These are phyloP conservation scores for Brassica hybrid DNA, from an alignment of 441 rosid genomes.

Conservation along the genomic window DNA sequence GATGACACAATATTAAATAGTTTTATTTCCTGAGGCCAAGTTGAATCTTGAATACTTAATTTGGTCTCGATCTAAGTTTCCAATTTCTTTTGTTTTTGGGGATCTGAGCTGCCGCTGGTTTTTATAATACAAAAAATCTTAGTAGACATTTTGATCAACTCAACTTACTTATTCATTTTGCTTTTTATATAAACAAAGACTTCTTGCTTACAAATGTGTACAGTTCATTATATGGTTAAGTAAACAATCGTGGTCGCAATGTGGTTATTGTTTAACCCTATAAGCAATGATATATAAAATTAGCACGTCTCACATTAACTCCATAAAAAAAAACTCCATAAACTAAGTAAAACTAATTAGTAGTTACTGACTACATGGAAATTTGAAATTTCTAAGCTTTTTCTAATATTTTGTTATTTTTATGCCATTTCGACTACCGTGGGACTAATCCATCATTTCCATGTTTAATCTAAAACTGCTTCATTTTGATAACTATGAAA, in stretches of 20 bases:
- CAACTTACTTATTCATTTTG: conserved; percentile 44
- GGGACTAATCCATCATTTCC: neutral
- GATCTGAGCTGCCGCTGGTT: conserved; percentile 42
- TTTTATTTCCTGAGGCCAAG: conserved; percentile 22
- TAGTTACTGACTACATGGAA: neutral
- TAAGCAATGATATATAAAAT: conserved; percentile 16
- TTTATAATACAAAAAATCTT: conserved; percentile 1
- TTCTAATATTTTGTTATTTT: neutral
- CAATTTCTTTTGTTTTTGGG: conserved; percentile 25
- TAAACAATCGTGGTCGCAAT: conserved; percentile 43
- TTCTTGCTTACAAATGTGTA: conserved; percentile 2
- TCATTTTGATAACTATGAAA: neutral
- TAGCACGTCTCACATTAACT: conserved; percentile 26
- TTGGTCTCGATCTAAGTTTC: conserved; percentile 22
- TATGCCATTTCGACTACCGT: neutral
- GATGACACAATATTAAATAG: neutral
- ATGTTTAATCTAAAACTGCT: neutral
- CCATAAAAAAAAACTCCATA: neutral
- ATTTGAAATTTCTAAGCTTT: neutral
- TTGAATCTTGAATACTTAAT: conserved; percentile 33
- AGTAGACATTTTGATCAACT: conserved; percentile 28
- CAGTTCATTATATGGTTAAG: conserved; percentile 43
- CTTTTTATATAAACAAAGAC: conserved; percentile 35
- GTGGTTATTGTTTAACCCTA: conserved; percentile 38
- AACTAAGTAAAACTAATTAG: conserved; percentile 11